Evolutionary conservation across 148 eudicot species (phyloP), one percentile per base, ranked within the genome.

Genomic region (Nyssa sinensis): DNA sequence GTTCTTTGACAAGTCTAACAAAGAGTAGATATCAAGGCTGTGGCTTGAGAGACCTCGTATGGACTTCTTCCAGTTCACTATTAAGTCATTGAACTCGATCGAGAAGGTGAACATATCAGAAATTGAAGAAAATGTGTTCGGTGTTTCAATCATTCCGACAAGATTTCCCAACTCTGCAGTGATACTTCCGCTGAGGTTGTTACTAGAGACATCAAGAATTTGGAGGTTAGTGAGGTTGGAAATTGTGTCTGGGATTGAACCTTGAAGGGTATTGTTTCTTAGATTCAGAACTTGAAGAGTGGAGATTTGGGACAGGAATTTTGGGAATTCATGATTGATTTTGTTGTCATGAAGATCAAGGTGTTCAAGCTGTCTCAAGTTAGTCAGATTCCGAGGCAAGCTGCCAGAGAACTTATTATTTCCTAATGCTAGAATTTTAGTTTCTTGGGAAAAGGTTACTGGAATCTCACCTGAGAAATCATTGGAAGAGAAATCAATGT

Each of bases 311-410:
- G 81, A 74, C 16, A 87, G 34, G 65, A 80, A 84, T 1, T 71
- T 19, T 34, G 84, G 87, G 61, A 80, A 55, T 67, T 82, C 65
- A 27, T 86, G 88, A 0, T 83, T 70, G 67, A 87, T 80, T 24
- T 73, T 67, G 67, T 87, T 87, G 71, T 80, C 86, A 28, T 82
- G 86, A 66, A 87, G 84, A 78, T 87, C 90, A 28, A 87, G 84
- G 70, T 82, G 86, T 72, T 78, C 81, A 21, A 87, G 83, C 61
- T 78, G 78, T 58, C 27, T 74, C 69, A 82, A 49, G 4, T 41
- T 66, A 47, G 86, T 76, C 70, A 84, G 47, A 67, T 76, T 77
- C 67, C 64, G 24, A 61, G 86, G 86, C 53, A 87, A 58, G 35
- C 77, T 25, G 34, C 90, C 90, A 2, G 86, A 87, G 66, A 84